A percentile compares a stretch with the other conserved stretches of the same genome.
Conservation (phyloP, 2,329 filamentous ascomycete genomes). For the Mollisia scopiformis region DNA sequence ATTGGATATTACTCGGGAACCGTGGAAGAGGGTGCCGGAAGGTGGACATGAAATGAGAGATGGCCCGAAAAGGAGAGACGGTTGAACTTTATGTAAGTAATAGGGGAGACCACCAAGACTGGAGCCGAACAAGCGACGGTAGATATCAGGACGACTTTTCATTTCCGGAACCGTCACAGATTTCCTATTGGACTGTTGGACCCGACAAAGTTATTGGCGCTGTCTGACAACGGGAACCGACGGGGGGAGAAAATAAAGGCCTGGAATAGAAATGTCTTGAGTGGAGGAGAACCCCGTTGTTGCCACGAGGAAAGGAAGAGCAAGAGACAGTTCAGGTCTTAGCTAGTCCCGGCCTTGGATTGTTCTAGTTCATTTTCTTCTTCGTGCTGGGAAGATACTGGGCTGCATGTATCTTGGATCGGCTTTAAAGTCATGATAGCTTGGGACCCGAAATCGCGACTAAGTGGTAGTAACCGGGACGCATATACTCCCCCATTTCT, state of each 20-base stretch:
- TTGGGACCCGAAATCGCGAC: neutral
- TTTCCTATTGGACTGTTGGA: neutral
- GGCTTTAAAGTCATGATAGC: no score
- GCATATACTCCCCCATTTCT: no score
- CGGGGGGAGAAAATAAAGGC: neutral
- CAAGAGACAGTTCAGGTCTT: neutral
- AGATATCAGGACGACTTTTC: neutral
- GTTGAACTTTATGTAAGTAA: neutral
- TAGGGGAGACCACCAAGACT: neutral
- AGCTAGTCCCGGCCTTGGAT: neutral
- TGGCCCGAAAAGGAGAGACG: neutral
- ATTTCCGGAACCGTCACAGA: neutral
- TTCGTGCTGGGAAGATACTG: no score
- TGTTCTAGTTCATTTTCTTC: no score
- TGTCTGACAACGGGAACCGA: neutral
- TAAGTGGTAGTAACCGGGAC: neutral
- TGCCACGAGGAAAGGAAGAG: neutral
- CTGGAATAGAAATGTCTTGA: neutral
- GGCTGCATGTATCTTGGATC: no score
- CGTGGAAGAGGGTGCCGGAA: neutral
- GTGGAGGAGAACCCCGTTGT: no score
- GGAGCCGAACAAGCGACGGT: constrained; percentile 1
- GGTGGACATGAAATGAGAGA: neutral
- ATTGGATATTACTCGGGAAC: neutral
- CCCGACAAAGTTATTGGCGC: neutral